A percentile compares a stretch with the other conserved stretches of the same genome.
phyloP scores from a whole-genome alignment of 805 yeast genomes.

The Ogataea pini region DNA sequence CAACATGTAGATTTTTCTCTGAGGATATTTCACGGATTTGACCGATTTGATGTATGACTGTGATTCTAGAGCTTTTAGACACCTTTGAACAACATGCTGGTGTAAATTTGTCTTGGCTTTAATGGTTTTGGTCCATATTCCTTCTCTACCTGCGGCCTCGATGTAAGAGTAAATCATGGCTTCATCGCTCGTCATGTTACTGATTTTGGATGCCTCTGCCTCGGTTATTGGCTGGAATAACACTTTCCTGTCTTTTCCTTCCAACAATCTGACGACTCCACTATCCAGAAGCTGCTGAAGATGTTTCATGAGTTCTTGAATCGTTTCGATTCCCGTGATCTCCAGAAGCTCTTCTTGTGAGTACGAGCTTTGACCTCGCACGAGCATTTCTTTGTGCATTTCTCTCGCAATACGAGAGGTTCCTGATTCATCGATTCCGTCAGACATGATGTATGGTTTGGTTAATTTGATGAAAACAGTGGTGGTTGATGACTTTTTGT shows the following conservation, averaged over 20 bases:
- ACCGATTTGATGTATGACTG: constrained; percentile 86
- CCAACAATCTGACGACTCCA: constrained; percentile 66
- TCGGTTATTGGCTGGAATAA: constrained; percentile 74
- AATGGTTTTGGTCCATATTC: constrained; percentile 93
- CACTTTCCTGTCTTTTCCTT: constrained; percentile 58
- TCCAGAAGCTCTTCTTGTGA: constrained; percentile 68
- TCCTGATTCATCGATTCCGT: constrained; percentile 13
- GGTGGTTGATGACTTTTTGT: not conserved
- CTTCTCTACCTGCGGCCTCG: constrained; percentile 91
- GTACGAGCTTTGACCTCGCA: constrained; percentile 49
- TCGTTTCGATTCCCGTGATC: constrained; percentile 44
- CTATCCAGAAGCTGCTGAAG: constrained; percentile 48
- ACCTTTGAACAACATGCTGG: constrained; percentile 84
- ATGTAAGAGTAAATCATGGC: constrained; percentile 88
- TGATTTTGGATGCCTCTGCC: constrained; percentile 74
- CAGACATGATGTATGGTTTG: constrained; percentile 5
- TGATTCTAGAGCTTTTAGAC: constrained; percentile 75
- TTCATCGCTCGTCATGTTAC: constrained; percentile 83
- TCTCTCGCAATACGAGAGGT: constrained; percentile 37
- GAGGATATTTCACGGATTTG: constrained; percentile 86
- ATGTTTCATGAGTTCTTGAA: constrained; percentile 41
- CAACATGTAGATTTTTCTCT: constrained; percentile 94
- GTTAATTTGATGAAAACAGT: not conserved
- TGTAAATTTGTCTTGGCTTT: constrained; percentile 86
- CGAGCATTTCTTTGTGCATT: constrained; percentile 67